phyloP scores from a whole-genome alignment of 441 rosid genomes.

The Iberis amara region DNA sequence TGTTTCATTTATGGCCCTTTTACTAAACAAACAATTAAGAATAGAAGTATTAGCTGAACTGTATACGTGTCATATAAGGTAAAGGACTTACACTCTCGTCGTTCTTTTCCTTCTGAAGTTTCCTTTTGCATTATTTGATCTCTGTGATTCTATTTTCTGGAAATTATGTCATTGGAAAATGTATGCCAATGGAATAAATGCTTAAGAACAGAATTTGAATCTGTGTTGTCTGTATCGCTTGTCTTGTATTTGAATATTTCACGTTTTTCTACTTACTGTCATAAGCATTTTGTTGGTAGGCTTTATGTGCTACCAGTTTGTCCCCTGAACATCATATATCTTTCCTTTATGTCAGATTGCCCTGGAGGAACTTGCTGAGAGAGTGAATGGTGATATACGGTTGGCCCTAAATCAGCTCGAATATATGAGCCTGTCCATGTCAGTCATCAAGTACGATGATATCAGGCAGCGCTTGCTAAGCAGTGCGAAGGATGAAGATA shows the following conservation, averaged over 20 bases:
- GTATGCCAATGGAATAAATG: conserved; percentile 6
- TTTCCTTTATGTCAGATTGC: conserved; percentile 48
- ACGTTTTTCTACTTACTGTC: conserved; percentile 13
- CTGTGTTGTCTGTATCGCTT: conserved; percentile 16
- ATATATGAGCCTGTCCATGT: conserved; percentile 91
- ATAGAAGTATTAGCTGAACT: conserved; percentile 5
- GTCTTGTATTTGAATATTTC: conserved; percentile 5
- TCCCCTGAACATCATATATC: background rate
- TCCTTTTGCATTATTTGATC: conserved; percentile 1
- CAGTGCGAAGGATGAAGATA: conserved; percentile 94
- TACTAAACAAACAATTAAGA: conserved; percentile 1
- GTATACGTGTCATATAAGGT: conserved; percentile 16
- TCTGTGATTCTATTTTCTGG: conserved; percentile 5
- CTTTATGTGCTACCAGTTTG: conserved; percentile 15
- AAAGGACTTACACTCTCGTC: conserved; percentile 6
- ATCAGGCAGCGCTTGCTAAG: conserved; percentile 78
- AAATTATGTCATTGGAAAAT: conserved; percentile 7
- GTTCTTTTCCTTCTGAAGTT: conserved; percentile 9
- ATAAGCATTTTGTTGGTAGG: conserved; percentile 18
- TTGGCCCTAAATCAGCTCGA: conserved; percentile 91
- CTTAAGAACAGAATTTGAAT: conserved; percentile 4
- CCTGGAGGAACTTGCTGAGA: conserved; percentile 90
- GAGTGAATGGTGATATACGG: conserved; percentile 93
- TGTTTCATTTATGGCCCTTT: conserved; percentile 8
- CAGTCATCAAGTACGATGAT: conserved; percentile 79